Evolutionary conservation across 441 rosid species (phyloP).

Genomic region (Aquilaria agallochum): DNA sequence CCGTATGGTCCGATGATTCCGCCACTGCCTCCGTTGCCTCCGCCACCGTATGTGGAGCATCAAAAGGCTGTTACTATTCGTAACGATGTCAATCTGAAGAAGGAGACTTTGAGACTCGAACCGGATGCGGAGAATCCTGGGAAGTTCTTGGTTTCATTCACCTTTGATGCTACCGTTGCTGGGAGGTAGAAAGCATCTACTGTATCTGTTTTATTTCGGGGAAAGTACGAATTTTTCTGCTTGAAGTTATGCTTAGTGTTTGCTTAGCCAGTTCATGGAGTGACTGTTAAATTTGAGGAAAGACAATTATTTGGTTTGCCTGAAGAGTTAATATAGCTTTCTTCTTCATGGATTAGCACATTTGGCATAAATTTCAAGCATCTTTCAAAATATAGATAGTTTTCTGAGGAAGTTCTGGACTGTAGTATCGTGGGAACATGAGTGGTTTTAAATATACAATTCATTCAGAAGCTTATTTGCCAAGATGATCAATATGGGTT

Average conservation of each 20-base stretch:
- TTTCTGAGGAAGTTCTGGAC: too few relatives aligned
- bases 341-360: too few relatives aligned
- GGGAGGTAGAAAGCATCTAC: conserved; percentile 52
- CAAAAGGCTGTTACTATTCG: conserved; percentile 84
- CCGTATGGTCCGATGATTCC: conserved; percentile 52
- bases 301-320: too few relatives aligned
- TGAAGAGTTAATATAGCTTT: too few relatives aligned
- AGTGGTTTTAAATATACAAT: too few relatives aligned
- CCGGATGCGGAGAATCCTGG: conserved; percentile 64
- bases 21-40: conserved; percentile 28
- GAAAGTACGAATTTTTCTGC: background rate
- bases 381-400: too few relatives aligned
- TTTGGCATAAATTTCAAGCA: too few relatives aligned
- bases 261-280: background rate
- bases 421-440: too few relatives aligned
- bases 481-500: too few relatives aligned
- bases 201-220: conserved; percentile 4
- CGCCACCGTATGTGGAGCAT: conserved; percentile 75
- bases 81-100: conserved; percentile 83
- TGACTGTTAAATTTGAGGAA: background rate
- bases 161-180: conserved; percentile 87
- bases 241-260: background rate
- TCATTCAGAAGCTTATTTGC: too few relatives aligned
- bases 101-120: conserved; percentile 72
- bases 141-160: conserved; percentile 69